Percentiles rank a stretch among this genome's conserved stretches.
Evolutionary conservation across 2,329 filamentous ascomycete species (phyloP).

Genomic region (Aspergillus ibericus): DNA sequence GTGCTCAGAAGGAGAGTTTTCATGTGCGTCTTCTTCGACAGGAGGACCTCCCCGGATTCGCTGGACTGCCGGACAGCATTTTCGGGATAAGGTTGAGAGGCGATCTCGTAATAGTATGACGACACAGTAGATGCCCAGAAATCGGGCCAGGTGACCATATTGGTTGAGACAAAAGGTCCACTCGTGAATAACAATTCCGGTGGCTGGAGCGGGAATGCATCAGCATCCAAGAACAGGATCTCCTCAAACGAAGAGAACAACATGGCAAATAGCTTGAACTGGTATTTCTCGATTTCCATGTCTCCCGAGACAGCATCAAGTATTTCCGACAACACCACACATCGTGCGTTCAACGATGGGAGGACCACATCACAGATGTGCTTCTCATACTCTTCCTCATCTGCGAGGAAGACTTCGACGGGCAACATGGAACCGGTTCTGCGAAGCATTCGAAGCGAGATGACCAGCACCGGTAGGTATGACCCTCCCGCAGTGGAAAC

Average conservation of each 20-base stretch:
- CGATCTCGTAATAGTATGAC: slow-evolving; percentile 41
- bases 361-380: slow-evolving; percentile 47
- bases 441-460: slow-evolving; percentile 49
- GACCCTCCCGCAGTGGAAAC: slow-evolving; percentile 49
- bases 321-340: slow-evolving; percentile 47
- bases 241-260: slow-evolving; percentile 53
- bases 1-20: slow-evolving; percentile 47
- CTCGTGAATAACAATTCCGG: slow-evolving; percentile 45
- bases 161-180: slow-evolving; percentile 43
- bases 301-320: slow-evolving; percentile 31
- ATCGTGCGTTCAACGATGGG: slow-evolving; percentile 44
- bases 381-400: slow-evolving; percentile 43
- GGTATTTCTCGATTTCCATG: slow-evolving; percentile 44
- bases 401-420: slow-evolving; percentile 48
- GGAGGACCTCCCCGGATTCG: slow-evolving; percentile 49
- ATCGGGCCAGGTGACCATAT: slow-evolving; percentile 51
- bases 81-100: slow-evolving; percentile 27
- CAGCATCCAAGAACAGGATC: slow-evolving; percentile 52
- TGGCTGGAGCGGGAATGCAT: slow-evolving; percentile 46
- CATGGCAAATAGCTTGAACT: slow-evolving; percentile 51
- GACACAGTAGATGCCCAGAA: slow-evolving; percentile 46
- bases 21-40: slow-evolving; percentile 45
- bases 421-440: slow-evolving; percentile 45
- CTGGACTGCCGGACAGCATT: slow-evolving; percentile 32
- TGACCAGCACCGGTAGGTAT: slow-evolving; percentile 46